Conservation (phyloP, 2,329 filamentous ascomycete species). For the Colletotrichum falcatum region DNA sequence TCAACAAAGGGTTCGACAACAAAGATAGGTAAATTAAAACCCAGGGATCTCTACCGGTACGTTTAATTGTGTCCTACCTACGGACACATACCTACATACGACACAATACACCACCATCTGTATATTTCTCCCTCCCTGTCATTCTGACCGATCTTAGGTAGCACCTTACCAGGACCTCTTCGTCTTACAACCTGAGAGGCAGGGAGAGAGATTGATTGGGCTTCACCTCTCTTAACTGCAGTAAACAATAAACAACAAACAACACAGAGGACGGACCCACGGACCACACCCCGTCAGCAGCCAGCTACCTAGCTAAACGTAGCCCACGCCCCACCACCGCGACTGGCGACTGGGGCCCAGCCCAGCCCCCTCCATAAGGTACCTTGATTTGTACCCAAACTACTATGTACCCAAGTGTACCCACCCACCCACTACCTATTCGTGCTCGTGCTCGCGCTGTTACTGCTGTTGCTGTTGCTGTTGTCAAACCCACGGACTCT, state of each 20-base stretch:
- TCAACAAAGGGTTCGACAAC: conserved; percentile 35
- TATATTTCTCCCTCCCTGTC: neutral
- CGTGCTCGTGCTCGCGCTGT: neutral
- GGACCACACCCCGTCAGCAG: conserved; percentile 17
- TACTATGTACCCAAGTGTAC: neutral
- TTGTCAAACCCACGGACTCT: conserved; percentile 23
- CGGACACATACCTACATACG: too few species aligned
- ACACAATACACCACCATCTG: too few species aligned
- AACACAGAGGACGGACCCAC: conserved; percentile 23
- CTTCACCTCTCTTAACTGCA: conserved; percentile 16
- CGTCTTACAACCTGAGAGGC: conserved; percentile 8
- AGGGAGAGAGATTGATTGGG: conserved; percentile 8
- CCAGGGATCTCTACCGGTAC: neutral
- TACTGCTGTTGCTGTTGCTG: neutral
- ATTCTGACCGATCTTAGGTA: neutral
- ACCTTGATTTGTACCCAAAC: neutral
- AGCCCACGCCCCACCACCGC: neutral
- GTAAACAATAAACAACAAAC: conserved; percentile 32
- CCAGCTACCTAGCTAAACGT: neutral
- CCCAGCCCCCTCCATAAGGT: conserved; percentile 14
- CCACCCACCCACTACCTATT: neutral
- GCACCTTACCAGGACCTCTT: conserved; percentile 22
- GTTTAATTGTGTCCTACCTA: neutral
- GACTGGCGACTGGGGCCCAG: neutral
- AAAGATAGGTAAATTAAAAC: neutral